phyloP scores from a whole-genome alignment of 148 eudicot genomes.

The Silene latifolia region DNA sequence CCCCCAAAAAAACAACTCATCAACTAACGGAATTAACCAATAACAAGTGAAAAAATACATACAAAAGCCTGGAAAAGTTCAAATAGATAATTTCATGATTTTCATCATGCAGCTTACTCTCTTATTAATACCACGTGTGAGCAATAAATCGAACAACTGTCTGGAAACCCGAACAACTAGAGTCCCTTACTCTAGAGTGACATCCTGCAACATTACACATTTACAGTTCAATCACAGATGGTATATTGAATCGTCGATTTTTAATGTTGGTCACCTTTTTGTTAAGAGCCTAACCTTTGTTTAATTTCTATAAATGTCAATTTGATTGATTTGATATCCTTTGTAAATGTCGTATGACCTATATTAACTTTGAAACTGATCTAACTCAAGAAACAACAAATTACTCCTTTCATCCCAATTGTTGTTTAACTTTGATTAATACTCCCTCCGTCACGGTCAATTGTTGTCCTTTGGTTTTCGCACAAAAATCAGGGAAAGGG shows the following conservation, averaged over 20 bases:
- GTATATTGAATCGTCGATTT: neutral
- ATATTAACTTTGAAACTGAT: neutral
- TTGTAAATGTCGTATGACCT: too few relatives aligned
- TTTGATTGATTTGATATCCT: too few relatives aligned
- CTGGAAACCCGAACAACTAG: neutral
- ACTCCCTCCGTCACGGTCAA: too few relatives aligned
- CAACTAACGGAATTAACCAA: conserved; percentile 22
- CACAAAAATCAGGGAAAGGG: too few relatives aligned
- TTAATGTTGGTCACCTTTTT: neutral
- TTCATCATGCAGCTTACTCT: neutral
- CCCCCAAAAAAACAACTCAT: conserved; percentile 25
- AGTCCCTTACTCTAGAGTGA: neutral
- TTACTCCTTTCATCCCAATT: neutral
- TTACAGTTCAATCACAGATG: neutral
- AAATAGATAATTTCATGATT: too few relatives aligned
- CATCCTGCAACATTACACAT: conserved; percentile 5
- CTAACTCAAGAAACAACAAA: neutral
- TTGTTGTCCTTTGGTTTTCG: too few relatives aligned
- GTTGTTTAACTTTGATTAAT: too few relatives aligned
- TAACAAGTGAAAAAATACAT: neutral
- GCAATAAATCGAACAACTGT: neutral
- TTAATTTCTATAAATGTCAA: too few relatives aligned
- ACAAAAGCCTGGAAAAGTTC: neutral
- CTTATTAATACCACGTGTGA: neutral
- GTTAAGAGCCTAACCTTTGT: too few relatives aligned